These are phyloP conservation scores for Cystofilobasidium capitatum DNA, from an alignment of 768 basidiomycete species.

Conservation along the genomic window DNA sequence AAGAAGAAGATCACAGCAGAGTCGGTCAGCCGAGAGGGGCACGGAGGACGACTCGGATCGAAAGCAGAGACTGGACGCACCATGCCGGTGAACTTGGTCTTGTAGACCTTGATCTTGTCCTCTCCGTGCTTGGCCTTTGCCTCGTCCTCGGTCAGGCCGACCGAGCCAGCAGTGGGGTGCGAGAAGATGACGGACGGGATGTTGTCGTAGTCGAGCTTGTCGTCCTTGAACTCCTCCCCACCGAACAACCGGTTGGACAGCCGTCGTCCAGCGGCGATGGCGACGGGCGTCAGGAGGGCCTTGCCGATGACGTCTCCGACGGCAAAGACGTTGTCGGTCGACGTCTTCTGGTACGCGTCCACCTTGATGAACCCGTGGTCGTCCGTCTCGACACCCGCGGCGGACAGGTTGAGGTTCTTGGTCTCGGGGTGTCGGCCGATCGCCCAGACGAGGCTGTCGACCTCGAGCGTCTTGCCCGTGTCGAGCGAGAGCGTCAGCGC, in stretches of 20 bases:
- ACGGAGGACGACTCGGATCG: constrained; percentile 2
- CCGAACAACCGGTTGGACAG: constrained; percentile 85
- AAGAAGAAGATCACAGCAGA: constrained; percentile 77
- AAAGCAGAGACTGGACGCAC: background rate
- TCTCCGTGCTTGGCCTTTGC: constrained; percentile 76
- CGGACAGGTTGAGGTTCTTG: constrained; percentile 63
- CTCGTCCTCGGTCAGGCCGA: constrained; percentile 86
- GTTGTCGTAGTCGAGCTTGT: constrained; percentile 78
- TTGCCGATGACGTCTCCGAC: constrained; percentile 93
- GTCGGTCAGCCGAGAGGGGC: constrained; percentile 55
- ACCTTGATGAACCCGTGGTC: constrained; percentile 74
- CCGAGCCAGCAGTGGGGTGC: constrained; percentile 89
- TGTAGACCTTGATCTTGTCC: constrained; percentile 81
- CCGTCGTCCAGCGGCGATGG: constrained; percentile 87
- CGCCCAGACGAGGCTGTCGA: constrained; percentile 84
- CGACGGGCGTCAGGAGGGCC: constrained; percentile 86
- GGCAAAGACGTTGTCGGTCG: constrained; percentile 58
- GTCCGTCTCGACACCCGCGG: constrained; percentile 57
- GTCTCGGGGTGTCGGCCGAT: constrained; percentile 82
- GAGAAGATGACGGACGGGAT: constrained; percentile 49
- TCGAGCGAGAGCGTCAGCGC: constrained; percentile 66
- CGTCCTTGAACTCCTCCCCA: constrained; percentile 64
- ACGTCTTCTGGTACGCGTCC: constrained; percentile 83
- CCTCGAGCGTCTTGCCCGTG: constrained; percentile 66
- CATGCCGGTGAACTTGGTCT: constrained; percentile 38